These are phyloP conservation scores for Phaseolus coccineus DNA, from an alignment of 331 rosid genomes.

Conservation along the genomic window DNA sequence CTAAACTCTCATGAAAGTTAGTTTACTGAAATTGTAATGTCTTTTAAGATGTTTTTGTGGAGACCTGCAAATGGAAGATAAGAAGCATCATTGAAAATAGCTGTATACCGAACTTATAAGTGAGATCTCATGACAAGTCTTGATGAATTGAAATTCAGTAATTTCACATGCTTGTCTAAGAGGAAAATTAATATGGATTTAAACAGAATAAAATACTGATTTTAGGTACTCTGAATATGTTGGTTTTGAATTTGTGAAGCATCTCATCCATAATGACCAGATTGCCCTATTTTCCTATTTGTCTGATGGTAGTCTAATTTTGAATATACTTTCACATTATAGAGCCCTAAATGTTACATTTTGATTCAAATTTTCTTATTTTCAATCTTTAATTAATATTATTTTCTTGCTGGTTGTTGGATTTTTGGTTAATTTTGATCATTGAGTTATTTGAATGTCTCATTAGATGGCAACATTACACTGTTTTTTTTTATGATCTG, in stretches of 20 bases:
- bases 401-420: background rate
- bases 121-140: background rate
- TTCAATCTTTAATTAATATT: background rate
- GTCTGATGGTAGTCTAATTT: background rate
- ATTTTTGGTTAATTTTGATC: background rate
- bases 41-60: background rate
- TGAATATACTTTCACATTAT: background rate
- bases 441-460: background rate
- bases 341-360: background rate
- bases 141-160: conserved; percentile 5
- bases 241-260: background rate
- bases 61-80: background rate
- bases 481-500: background rate
- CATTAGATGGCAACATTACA: background rate
- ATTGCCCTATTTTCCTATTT: background rate
- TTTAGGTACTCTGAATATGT: background rate
- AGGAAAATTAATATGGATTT: background rate
- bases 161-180: conserved; percentile 6
- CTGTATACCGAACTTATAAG: background rate
- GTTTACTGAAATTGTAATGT: background rate
- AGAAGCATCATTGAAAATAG: background rate
- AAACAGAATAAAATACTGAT: background rate
- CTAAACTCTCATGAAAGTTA: background rate
- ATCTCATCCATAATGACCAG: background rate
- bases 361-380: background rate